Evolutionary conservation across 768 basidiomycete genomes (phyloP), one percentile per base, ranked within the genome.

Genomic region (Chiua virens): DNA sequence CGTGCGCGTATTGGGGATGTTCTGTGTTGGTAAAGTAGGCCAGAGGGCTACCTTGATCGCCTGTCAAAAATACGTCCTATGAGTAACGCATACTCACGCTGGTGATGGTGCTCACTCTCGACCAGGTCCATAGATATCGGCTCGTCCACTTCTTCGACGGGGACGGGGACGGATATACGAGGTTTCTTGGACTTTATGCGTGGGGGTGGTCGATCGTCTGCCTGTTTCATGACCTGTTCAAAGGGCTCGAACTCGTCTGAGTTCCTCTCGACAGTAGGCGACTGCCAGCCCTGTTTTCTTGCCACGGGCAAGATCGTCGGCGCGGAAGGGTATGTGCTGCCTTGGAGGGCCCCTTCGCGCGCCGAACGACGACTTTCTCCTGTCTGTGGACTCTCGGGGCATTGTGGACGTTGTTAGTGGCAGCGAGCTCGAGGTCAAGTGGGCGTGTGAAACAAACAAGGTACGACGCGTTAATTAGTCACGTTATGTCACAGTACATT

Each of bases 161-260:
- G 71, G 4, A 66, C 64, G 35, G 60, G 58, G 1, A 63, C 51
- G 2, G 73, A 70, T n/a, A 75, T 63, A 56, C 76, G 80, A 59
- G 74, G 80, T 72, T 73, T 82, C 62, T 71, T 75, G 5, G 68
- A 70, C 59, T 80, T 80, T 18, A 79, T 74, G 39, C 71, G 73
- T 18, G 83, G 84, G 2, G 83, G 86, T 5, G 83, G 77, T n/a
- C 80, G 74, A 43, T 77, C 77, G 69, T 87, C 86, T 3, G 79
- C 86, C 60, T 87, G 86, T 45, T 78, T 76, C 41, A 91, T 77
- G 46, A 92, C 64, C 60, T 89, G 79, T 49, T 86, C 87, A 65
- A 91, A 91, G 0, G 83, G 85, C 65, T 92, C 89, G 64, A 91
- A 90, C 25, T 87, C 89, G 67, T 90, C 89, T 22, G 87, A 87